phyloP scores from a whole-genome alignment of 768 basidiomycete species.

The Cystofilobasidium macerans region DNA sequence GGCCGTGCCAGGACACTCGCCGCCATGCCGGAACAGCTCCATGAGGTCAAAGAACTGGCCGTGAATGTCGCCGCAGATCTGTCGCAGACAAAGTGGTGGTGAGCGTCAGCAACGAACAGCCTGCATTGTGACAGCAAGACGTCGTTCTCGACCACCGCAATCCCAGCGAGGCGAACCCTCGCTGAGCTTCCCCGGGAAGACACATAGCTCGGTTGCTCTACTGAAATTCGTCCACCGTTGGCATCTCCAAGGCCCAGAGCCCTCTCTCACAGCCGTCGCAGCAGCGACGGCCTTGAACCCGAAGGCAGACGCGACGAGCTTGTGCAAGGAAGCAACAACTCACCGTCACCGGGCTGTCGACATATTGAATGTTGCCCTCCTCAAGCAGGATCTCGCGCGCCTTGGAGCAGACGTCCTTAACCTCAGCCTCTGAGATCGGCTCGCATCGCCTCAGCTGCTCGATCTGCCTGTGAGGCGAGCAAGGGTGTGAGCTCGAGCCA shows the following conservation, averaged over 20 bases:
- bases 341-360: slow-evolving; percentile 84
- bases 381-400: slow-evolving; percentile 94
- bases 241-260: no score
- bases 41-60: slow-evolving; percentile 22
- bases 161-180: no score
- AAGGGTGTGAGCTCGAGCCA: neutral
- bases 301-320: no score
- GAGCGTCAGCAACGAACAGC: neutral
- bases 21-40: slow-evolving; percentile 42
- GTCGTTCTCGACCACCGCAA: no score
- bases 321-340: slow-evolving; percentile 25
- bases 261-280: no score
- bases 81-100: neutral
- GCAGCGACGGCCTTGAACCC: no score
- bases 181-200: no score
- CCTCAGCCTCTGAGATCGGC: slow-evolving; percentile 88
- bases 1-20: slow-evolving; percentile 11
- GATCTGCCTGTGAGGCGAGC: slow-evolving; percentile 57
- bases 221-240: no score
- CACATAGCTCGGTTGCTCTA: no score
- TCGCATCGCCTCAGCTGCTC: slow-evolving; percentile 87
- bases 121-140: no score
- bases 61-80: slow-evolving; percentile 20
- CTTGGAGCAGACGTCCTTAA: slow-evolving; percentile 87
- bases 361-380: slow-evolving; percentile 91